phyloP scores from a whole-genome alignment of 306 rosid genomes.

The Trichosanthes truncata region DNA sequence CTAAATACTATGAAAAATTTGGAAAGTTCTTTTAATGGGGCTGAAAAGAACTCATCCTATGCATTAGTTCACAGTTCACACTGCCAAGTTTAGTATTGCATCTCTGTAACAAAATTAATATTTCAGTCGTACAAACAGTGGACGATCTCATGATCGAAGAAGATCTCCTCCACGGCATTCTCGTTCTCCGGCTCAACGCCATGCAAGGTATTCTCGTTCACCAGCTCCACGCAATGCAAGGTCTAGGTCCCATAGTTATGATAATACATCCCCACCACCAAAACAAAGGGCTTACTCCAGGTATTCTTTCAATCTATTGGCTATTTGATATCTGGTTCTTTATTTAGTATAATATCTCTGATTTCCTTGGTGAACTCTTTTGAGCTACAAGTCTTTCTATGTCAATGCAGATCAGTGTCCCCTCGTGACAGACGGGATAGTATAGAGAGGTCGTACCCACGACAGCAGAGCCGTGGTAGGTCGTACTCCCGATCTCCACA shows the following conservation, averaged over 20 bases:
- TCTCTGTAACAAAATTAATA: not conserved
- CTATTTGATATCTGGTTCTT: not conserved
- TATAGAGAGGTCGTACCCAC: slow-evolving; percentile 51
- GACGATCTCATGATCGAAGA: slow-evolving; percentile 53
- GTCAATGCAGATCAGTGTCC: slow-evolving; percentile 49
- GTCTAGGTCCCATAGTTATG: slow-evolving; percentile 62
- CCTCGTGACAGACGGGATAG: slow-evolving; percentile 61
- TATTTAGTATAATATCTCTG: not conserved
- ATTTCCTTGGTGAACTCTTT: not conserved
- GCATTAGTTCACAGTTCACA: not conserved
- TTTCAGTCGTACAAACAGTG: slow-evolving; percentile 19
- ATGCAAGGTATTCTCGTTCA: slow-evolving; percentile 30
- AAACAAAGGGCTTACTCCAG: slow-evolving; percentile 68
- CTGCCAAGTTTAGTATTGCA: not conserved
- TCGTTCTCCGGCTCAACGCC: slow-evolving; percentile 68
- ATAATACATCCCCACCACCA: slow-evolving; percentile 59
- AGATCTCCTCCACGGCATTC: slow-evolving; percentile 78
- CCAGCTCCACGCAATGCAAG: slow-evolving; percentile 67
- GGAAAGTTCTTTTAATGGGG: not conserved
- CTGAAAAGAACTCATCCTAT: not conserved
- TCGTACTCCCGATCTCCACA: slow-evolving; percentile 60
- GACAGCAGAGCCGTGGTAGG: slow-evolving; percentile 34
- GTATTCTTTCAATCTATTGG: slow-evolving; percentile 20
- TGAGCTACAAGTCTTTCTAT: not conserved
- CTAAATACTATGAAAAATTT: not conserved